Conservation (phyloP, 2,329 filamentous ascomycete species). For the Nannizziopsis arthrosporioides region DNA sequence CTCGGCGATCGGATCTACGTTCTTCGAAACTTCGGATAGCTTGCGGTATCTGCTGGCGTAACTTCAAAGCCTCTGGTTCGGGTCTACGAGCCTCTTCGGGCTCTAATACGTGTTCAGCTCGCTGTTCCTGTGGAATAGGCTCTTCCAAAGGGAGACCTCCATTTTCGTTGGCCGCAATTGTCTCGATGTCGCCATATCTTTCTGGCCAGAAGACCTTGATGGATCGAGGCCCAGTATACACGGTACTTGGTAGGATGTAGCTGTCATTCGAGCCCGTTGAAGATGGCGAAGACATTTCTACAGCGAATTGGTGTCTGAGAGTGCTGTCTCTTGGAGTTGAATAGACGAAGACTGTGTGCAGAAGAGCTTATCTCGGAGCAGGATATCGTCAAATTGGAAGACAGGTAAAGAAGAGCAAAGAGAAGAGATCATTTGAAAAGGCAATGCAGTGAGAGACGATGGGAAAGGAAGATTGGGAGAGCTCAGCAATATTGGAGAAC, state of each 20-base stretch:
- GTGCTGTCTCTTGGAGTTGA: not conserved
- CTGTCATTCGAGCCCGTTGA: constrained; percentile 4
- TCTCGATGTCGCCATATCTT: no score
- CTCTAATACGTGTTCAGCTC: no score
- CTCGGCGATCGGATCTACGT: constrained; percentile 18
- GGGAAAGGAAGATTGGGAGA: not conserved
- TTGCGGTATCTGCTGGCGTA: no score
- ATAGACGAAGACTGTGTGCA: not conserved
- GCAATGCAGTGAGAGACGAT: not conserved
- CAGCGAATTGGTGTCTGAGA: not conserved
- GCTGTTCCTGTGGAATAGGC: no score
- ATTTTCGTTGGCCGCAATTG: no score
- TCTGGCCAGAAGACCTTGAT: not conserved
- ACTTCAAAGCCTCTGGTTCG: no score
- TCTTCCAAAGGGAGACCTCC: no score
- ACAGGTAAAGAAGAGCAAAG: no score
- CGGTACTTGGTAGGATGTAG: not conserved
- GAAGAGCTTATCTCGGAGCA: not conserved
- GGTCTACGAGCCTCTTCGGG: no score
- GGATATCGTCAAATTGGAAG: not conserved
- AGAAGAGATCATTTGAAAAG: no score
- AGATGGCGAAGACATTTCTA: constrained; percentile 6
- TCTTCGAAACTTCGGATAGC: constrained; percentile 6
- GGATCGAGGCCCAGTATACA: not conserved
- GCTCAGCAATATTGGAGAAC: not conserved